phyloP scores from a whole-genome alignment of 306 rosid genomes.

The Sophora flavescens region DNA sequence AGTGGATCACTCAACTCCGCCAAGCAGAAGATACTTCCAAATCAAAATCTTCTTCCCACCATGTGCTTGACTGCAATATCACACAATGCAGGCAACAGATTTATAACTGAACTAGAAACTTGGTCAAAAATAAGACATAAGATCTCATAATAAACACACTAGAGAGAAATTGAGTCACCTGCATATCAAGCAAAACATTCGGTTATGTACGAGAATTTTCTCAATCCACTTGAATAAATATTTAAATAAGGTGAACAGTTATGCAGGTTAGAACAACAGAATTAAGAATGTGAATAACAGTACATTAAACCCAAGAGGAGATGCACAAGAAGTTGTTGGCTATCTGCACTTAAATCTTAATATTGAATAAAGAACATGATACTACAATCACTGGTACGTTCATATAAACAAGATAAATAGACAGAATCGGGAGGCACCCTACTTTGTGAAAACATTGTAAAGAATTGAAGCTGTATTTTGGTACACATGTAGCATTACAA shows the following conservation, averaged over 20 bases:
- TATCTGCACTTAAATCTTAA: not conserved
- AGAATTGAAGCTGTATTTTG: not conserved
- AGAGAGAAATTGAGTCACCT: conserved; percentile 4
- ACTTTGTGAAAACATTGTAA: conserved; percentile 3
- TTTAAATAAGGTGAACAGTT: not conserved
- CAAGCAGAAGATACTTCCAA: conserved; percentile 85
- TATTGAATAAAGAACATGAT: conserved; percentile 3
- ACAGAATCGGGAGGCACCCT: conserved; percentile 5
- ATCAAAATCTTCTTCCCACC: conserved; percentile 98
- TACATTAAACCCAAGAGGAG: conserved; percentile 20
- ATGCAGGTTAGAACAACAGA: conserved; percentile 11
- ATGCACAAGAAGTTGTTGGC: not conserved
- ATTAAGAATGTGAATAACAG: not conserved
- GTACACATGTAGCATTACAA: not conserved
- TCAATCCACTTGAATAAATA: conserved; percentile 28
- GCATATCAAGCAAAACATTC: conserved; percentile 18
- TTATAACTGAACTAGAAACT: conserved; percentile 34
- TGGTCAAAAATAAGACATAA: conserved; percentile 20
- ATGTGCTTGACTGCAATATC: conserved; percentile 71
- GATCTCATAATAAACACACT: conserved; percentile 10
- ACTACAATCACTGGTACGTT: not conserved
- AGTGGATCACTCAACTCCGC: conserved; percentile 64
- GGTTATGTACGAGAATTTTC: not conserved
- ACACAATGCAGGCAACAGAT: conserved; percentile 36
- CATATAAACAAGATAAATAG: not conserved